Conservation (phyloP, 257 asterid genomes). For the Solanum pinnatisectum region DNA sequence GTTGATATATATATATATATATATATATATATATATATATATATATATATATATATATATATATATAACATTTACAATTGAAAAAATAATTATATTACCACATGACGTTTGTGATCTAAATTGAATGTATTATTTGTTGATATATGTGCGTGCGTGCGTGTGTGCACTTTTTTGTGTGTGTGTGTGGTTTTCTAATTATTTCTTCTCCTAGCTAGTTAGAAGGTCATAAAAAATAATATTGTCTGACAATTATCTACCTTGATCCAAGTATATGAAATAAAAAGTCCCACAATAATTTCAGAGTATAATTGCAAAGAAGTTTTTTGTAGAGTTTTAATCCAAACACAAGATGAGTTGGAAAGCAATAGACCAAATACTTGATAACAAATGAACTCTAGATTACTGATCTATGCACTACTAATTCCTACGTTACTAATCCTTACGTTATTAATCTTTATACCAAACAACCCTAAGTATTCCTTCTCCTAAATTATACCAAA, state of each 20-base stretch:
- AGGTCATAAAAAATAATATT: not conserved
- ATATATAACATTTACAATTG: not conserved
- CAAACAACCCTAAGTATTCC: not conserved
- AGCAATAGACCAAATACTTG: no score
- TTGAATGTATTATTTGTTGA: not conserved
- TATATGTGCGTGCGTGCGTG: no score
- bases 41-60: no score
- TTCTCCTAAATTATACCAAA: not conserved
- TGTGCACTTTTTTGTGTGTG: no score
- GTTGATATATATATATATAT: no score
- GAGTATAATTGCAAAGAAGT: no score
- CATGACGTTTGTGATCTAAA: not conserved
- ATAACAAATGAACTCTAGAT: not conserved
- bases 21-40: no score
- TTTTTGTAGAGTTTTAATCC: not conserved
- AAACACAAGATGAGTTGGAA: not conserved
- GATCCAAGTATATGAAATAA: not conserved
- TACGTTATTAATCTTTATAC: no score
- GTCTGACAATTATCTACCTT: not conserved
- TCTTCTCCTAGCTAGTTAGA: not conserved
- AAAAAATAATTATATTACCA: not conserved
- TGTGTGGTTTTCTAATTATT: not conserved
- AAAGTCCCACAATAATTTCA: not conserved
- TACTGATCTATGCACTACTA: not conserved
- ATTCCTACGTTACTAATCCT: not conserved